phyloP scores from a whole-genome alignment of 164 flowering plant species.

The Santalum album region DNA sequence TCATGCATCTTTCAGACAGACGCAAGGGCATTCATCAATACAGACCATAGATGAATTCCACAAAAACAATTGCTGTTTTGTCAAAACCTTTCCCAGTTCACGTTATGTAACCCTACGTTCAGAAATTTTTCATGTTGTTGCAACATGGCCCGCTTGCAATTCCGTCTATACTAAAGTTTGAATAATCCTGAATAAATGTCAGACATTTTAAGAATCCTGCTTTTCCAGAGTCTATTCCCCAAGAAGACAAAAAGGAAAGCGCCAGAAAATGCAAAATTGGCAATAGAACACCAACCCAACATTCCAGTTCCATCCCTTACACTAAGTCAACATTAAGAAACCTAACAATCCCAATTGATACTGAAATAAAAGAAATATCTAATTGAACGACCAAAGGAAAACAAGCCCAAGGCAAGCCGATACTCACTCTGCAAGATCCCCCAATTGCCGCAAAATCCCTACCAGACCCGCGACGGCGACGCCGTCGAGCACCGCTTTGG shows the following conservation, averaged over 20 bases:
- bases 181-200: neutral
- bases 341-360: neutral
- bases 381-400: conserved; percentile 1
- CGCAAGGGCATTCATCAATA: no score
- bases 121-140: no score
- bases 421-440: conserved; percentile 91
- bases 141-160: no score
- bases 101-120: no score
- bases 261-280: neutral
- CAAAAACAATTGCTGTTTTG: no score
- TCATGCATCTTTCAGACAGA: no score
- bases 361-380: neutral
- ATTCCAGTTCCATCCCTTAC: neutral
- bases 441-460: conserved; percentile 88
- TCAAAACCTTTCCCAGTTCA: no score
- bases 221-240: neutral
- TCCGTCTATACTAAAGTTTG: no score
- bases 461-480: conserved; percentile 92
- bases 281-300: neutral
- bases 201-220: neutral
- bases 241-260: neutral
- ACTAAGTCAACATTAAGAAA: neutral
- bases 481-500: conserved; percentile 77
- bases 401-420: conserved; percentile 1
- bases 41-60: no score